These are phyloP conservation scores for Geosmithia putterillii DNA, from an alignment of 2,329 filamentous ascomycete genomes.

Conservation along the genomic window DNA sequence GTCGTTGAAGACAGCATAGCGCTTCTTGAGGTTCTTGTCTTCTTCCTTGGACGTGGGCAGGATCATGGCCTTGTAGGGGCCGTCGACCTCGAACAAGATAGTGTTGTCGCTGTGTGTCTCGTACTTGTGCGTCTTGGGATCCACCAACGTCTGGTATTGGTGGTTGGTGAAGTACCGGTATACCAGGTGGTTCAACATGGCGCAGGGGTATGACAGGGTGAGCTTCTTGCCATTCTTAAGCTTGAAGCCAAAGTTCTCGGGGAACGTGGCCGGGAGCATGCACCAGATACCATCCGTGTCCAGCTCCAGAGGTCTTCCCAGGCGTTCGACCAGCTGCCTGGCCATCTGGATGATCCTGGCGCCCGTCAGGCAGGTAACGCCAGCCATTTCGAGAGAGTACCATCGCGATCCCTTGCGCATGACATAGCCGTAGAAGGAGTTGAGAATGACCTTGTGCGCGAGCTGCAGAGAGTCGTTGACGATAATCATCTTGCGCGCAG, in stretches of 20 bases:
- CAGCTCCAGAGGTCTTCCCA: constrained; percentile 83
- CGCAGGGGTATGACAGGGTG: constrained; percentile 92
- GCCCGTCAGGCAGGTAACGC: constrained; percentile 92
- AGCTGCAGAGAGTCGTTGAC: constrained; percentile 92
- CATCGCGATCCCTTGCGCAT: constrained; percentile 98
- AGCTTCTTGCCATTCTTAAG: constrained; percentile 94
- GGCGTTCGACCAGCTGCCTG: constrained; percentile 80
- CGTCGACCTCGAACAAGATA: constrained; percentile 98
- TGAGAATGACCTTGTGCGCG: constrained; percentile 97
- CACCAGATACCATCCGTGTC: constrained; percentile 99
- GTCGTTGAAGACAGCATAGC: constrained; percentile 97
- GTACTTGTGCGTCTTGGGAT: constrained; percentile 72
- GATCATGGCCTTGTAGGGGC: constrained; percentile 95
- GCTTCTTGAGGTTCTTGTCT: constrained; percentile 98
- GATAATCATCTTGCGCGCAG: constrained; percentile 97
- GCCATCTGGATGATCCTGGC: constrained; percentile 96
- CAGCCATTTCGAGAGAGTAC: constrained; percentile 99
- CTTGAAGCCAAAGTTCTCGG: constrained; percentile 91
- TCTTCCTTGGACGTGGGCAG: constrained; percentile 96
- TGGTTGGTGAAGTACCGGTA: constrained; percentile 93
- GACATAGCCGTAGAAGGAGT: constrained; percentile 98
- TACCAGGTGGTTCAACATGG: constrained; percentile 97
- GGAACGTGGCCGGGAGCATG: constrained; percentile 91
- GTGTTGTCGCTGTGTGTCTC: constrained; percentile 97
- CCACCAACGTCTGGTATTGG: constrained; percentile 84